Conservation (phyloP, 371 early-diverging fungal species). For the Parasitella parasitica region DNA sequence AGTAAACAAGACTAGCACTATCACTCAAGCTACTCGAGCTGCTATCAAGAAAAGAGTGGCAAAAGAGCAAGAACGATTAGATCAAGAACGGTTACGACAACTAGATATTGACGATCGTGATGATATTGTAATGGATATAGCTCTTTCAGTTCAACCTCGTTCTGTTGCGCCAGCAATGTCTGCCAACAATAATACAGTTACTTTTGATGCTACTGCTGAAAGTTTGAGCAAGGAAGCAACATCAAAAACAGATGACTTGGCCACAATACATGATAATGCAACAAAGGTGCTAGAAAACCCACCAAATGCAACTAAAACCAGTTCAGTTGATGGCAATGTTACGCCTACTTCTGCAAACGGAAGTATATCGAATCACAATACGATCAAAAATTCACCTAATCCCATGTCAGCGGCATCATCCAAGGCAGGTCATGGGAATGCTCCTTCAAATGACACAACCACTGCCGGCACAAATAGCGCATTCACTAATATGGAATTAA, state of each 20-base stretch:
- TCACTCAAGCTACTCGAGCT: background rate
- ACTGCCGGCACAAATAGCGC: background rate
- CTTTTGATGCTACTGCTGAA: background rate
- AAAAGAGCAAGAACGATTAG: background rate
- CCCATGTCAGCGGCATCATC: background rate
- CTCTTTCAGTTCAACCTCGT: background rate
- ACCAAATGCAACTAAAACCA: too few relatives aligned
- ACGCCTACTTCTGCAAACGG: too few relatives aligned
- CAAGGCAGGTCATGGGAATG: background rate
- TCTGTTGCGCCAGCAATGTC: background rate
- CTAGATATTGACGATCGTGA: conserved; percentile 16
- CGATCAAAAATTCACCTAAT: too few relatives aligned
- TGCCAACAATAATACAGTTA: background rate
- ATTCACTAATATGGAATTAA: background rate
- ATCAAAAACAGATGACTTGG: too few relatives aligned
- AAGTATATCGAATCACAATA: too few relatives aligned
- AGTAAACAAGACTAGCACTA: background rate
- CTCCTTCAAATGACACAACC: background rate
- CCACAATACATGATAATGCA: too few relatives aligned
- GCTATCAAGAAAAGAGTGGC: background rate
- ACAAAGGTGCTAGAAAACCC: too few relatives aligned
- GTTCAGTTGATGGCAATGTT: too few relatives aligned
- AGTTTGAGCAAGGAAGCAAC: too few relatives aligned
- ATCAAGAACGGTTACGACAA: background rate
- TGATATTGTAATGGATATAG: conserved; percentile 17